Base-by-base conservation (phyloP, 2,329 filamentous ascomycete species). In the Botrytis cinerea region DNA sequence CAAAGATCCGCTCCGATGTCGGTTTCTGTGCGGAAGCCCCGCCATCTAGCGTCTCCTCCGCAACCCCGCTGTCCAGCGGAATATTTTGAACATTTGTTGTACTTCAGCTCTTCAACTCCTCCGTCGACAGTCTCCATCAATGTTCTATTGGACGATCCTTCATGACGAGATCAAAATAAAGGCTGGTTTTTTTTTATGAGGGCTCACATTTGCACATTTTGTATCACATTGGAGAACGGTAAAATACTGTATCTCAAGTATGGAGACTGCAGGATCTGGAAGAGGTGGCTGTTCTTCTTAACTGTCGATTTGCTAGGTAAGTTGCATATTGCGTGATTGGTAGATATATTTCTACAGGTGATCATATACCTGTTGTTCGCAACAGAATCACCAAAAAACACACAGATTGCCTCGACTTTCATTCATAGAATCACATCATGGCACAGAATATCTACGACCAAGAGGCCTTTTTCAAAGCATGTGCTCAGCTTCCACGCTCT, bases 1-100 rank as follows among this genome's bases (percentile, higher is more conserved):
- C 22, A 43, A 40, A 43, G 25, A 57, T 43, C 40, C 48, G n/a
- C 66, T 68, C 64, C 66, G 66, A 38, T 51, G n/a, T 68, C 66
- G 64, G 64, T 38, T 48, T 5, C 35, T 51, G 7, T 40, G 22
- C 32, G 51, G 51, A 57, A 54, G 9, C 64, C 64, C 64, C 64
- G 46, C 64, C 9, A 68, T 68, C 51, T 68, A 68, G 64, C 25
- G 35, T 28, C 22, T n/a, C 43, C 43, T 40, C 46, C 32, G 5
- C 46, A 40, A 18, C 46, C 46, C 46, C 46, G 46, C 64, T n/a
- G 20, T 10, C 16, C 9, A 28, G 64, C 35, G 64, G 64, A 40
- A 67, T 1, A 2, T 35, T 40, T 54, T 67, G 1, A 28, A 25
- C 16, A 28, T 28, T 54, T 12, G n/a, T 28, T 4, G 16, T 8